phyloP scores from a whole-genome alignment of 1,139 yeast species.

The Geotrichum bryndzae region DNA sequence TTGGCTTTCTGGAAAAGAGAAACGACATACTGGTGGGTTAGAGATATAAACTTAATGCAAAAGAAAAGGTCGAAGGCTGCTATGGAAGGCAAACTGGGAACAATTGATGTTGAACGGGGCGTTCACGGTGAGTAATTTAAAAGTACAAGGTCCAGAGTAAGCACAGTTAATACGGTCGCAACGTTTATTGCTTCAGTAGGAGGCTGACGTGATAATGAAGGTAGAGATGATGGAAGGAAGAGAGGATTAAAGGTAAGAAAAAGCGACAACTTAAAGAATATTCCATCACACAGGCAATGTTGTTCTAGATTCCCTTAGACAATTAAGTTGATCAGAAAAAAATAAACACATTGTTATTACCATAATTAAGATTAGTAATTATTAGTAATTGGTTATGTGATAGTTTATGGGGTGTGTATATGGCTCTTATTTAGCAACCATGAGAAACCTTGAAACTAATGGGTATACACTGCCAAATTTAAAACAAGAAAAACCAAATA shows the following conservation, averaged over 20 bases:
- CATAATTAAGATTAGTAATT: no score
- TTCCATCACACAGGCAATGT: background rate
- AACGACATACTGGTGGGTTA: slow-evolving; percentile 57
- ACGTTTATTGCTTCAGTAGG: background rate
- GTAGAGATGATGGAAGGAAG: background rate
- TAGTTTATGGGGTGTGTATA: no score
- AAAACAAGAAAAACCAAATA: no score
- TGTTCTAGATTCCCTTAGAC: background rate
- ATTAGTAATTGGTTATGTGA: no score
- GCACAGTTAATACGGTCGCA: background rate
- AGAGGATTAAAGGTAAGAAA: background rate
- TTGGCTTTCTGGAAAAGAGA: slow-evolving; percentile 85
- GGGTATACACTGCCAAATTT: no score
- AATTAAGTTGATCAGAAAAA: no score
- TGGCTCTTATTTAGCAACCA: no score
- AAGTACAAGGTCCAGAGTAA: background rate
- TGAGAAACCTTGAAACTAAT: no score
- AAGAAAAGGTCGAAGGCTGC: background rate
- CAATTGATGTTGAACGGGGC: background rate
- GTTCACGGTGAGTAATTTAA: background rate
- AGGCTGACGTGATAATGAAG: background rate
- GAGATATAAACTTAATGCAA: background rate
- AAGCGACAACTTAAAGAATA: background rate
- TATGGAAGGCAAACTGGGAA: background rate
- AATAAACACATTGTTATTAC: no score